phyloP scores from a whole-genome alignment of 2,329 filamentous ascomycete species.

The Aspergillus fischeri region DNA sequence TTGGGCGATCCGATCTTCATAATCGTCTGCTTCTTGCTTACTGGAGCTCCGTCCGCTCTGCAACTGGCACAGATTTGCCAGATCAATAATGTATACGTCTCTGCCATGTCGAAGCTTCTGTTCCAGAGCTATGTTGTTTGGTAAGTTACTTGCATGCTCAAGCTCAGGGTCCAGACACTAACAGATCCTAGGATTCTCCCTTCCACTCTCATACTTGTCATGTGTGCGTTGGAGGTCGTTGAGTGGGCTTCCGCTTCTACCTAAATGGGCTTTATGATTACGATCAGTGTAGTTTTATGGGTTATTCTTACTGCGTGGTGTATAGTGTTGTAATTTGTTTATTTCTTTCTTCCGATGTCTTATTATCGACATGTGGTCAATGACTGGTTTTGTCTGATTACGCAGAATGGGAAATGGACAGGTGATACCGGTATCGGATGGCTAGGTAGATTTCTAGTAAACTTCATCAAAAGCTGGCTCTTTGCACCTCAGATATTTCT shows the following conservation, averaged over 20 bases:
- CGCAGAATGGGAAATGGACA: background rate
- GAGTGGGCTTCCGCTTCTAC: conserved; percentile 64
- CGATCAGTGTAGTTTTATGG: background rate
- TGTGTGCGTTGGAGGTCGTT: conserved; percentile 86
- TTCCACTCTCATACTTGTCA: conserved; percentile 83
- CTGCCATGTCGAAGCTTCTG: conserved; percentile 84
- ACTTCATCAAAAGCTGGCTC: background rate
- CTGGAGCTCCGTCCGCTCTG: conserved; percentile 85
- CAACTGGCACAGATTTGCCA: conserved; percentile 98
- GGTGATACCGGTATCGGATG: background rate
- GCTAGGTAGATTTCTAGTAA: background rate
- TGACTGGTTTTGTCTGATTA: background rate
- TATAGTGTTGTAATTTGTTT: conserved; percentile 2
- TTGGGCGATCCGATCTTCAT: conserved; percentile 97
- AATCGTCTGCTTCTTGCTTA: conserved; percentile 94
- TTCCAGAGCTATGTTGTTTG: conserved; percentile 97
- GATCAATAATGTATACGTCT: conserved; percentile 93
- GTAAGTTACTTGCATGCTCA: conserved; percentile 48
- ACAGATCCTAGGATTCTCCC: conserved; percentile 70
- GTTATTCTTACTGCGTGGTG: background rate
- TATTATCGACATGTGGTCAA: background rate
- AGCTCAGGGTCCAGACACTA: conserved; percentile 3
- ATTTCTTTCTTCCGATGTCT: background rate
- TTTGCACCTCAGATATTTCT: background rate
- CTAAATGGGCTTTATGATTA: conserved; percentile 2